Conservation (phyloP, 306 rosid genomes). For the Mimosa bimucronata region DNA sequence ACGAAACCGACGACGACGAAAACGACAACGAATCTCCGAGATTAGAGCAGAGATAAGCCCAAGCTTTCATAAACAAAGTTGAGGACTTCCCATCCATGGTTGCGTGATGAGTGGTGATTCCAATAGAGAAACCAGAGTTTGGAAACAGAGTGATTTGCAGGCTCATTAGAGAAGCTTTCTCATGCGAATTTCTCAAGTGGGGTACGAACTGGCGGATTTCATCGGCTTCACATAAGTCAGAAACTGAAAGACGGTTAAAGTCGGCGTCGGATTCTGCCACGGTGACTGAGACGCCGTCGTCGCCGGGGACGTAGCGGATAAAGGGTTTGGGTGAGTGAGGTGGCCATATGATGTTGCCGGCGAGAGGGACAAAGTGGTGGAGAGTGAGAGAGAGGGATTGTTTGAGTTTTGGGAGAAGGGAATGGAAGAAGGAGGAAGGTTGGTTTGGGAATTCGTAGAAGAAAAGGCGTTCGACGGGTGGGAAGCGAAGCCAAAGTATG, state of each 20-base stretch:
- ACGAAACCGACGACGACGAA: not conserved
- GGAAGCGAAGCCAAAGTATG: not conserved
- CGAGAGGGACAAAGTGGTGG: not conserved
- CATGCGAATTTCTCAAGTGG: not conserved
- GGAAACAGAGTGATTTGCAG: not conserved
- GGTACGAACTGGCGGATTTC: not conserved
- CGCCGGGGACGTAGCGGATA: not conserved
- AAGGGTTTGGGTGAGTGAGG: not conserved
- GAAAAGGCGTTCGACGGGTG: not conserved
- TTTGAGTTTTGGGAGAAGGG: not conserved
- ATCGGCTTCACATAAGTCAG: not conserved
- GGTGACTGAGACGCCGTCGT: not conserved
- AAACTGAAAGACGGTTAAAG: not conserved
- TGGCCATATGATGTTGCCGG: not conserved
- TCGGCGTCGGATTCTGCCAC: not conserved
- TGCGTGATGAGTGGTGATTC: not conserved
- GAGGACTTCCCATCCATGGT: not conserved
- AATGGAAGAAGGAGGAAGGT: conserved; percentile 2
- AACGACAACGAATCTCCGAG: not conserved
- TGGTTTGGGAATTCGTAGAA: not conserved
- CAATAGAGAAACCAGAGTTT: not conserved
- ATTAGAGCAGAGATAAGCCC: conserved; percentile 1
- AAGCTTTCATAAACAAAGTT: not conserved
- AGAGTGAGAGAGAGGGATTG: not conserved
- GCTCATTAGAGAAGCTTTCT: not conserved